Base-by-base conservation (phyloP, 345 rosid species). In the Gossypium ekmanianum region DNA sequence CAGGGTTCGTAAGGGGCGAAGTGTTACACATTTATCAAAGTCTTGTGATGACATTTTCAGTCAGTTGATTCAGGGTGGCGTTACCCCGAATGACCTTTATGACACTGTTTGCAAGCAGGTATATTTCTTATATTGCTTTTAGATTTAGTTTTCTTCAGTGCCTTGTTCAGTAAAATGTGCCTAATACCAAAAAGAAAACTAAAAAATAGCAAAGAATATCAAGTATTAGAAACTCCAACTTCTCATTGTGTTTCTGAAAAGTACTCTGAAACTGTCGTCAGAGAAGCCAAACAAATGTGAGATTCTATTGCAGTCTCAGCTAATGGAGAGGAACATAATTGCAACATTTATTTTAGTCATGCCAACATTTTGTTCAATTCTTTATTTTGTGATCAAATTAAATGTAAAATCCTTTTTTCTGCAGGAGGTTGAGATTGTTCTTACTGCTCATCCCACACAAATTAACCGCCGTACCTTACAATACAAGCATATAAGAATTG, bases 401-500 rank as follows among this genome's bases (percentile, higher is more conserved):
- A 62, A 65, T 67, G 55, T 27, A 54, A 13, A 68, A 67, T 64
- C 78, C 66, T 74, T 76, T 65, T 76, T 58, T 18, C 48, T 79
- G 79, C 88, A 94, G 94, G 98, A 88, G 83, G 94, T 94, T 44
- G 98, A 94, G 84, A 92, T 94, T 75, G 98, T 94, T 81, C 98
- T 94, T 61, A 94, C 98, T 68, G 98, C 98, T 50, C 98, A 94
- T 81, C 98, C 98, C 61, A 94, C 98, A 80, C 98, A 94, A 86
- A 94, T 94, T 74, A 90, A 90, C 74, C 92, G 98, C 3, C 87
- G 98, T 62, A 94, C 98, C 76, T 87, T 92, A 84, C 98, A 94
- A 71, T 92, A 94, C 83, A 94, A 92, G 79, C 98, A 94, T 89
- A 75, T 92, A 39, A 92, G 97, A 82, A 89, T 94, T 76, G 93